A percentile compares a stretch with the other conserved stretches of the same genome.
phyloP scores from a whole-genome alignment of 805 yeast genomes.

The Jamesozyma rosinii region DNA sequence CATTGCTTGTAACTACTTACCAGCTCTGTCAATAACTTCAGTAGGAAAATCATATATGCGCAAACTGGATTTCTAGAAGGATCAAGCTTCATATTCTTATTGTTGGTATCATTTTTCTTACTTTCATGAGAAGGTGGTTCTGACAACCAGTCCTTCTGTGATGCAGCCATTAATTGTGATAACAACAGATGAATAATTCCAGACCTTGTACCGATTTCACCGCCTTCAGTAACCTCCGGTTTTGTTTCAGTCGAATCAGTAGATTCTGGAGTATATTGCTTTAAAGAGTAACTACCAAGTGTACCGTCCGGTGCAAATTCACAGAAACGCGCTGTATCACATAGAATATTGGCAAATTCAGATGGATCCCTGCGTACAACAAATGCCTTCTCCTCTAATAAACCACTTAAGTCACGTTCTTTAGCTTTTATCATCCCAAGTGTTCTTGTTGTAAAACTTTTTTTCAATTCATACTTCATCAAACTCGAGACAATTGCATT shows the following conservation, averaged over 20 bases:
- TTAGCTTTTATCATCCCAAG: slow-evolving; percentile 26
- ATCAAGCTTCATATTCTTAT: slow-evolving; percentile 26
- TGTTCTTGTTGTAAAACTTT: slow-evolving; percentile 33
- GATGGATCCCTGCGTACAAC: slow-evolving; percentile 41
- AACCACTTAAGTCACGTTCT: slow-evolving; percentile 37
- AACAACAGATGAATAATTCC: slow-evolving; percentile 59
- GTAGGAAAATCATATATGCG: slow-evolving; percentile 56
- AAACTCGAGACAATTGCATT: slow-evolving; percentile 38
- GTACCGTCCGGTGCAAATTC: slow-evolving; percentile 36
- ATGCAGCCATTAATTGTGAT: slow-evolving; percentile 51
- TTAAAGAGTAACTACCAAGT: slow-evolving; percentile 20
- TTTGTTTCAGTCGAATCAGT: slow-evolving; percentile 7
- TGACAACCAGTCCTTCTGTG: slow-evolving; percentile 34
- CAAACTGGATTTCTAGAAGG: slow-evolving; percentile 47
- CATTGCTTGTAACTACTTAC: slow-evolving; percentile 70
- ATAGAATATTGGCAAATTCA: slow-evolving; percentile 38
- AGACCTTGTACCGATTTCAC: slow-evolving; percentile 26
- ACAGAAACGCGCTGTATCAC: slow-evolving; percentile 36
- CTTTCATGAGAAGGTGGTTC: slow-evolving; percentile 28
- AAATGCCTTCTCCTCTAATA: slow-evolving; percentile 44
- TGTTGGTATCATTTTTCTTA: slow-evolving; percentile 23
- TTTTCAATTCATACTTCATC: slow-evolving; percentile 44
- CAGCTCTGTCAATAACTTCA: slow-evolving; percentile 61
- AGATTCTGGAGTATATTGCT: slow-evolving; percentile 16
- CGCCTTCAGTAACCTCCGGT: slow-evolving; percentile 5